These are phyloP conservation scores for Capsicum pubescens DNA, from an alignment of 257 asterid species.

Conservation along the genomic window DNA sequence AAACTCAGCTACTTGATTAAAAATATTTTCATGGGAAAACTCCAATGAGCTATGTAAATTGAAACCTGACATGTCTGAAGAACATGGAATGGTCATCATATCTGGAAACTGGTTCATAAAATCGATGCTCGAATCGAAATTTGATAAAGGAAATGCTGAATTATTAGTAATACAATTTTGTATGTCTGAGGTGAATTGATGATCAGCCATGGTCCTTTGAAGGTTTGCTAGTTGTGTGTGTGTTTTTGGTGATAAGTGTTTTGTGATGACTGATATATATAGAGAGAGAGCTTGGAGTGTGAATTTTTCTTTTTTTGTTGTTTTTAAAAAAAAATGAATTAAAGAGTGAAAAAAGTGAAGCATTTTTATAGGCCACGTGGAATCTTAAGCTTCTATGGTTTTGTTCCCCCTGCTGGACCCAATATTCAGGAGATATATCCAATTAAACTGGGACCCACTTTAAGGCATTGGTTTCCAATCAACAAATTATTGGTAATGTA, in stretches of 20 bases:
- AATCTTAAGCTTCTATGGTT: constrained; percentile 40
- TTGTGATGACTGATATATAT: constrained; percentile 30
- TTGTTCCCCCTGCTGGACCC: constrained; percentile 47
- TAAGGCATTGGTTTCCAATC: not conserved
- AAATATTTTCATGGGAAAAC: constrained; percentile 42
- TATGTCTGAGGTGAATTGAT: constrained; percentile 42
- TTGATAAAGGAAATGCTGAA: constrained; percentile 45
- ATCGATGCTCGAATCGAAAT: constrained; percentile 52
- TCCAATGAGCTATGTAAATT: constrained; percentile 44
- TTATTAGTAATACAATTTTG: constrained; percentile 36
- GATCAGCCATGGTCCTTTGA: constrained; percentile 40
- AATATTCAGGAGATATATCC: constrained; percentile 53
- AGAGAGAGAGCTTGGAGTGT: not conserved
- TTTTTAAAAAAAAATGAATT: not conserved
- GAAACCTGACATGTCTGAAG: constrained; percentile 33
- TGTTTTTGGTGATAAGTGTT: not conserved
- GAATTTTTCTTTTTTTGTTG: not conserved
- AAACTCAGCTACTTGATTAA: constrained; percentile 39
- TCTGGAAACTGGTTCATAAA: constrained; percentile 50
- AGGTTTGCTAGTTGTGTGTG: not conserved
- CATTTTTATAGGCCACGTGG: constrained; percentile 51
- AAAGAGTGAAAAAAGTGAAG: constrained; percentile 26
- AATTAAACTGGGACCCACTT: constrained; percentile 34
- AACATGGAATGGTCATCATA: constrained; percentile 35
- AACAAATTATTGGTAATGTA: not conserved